phyloP scores from a whole-genome alignment of 2,329 filamentous ascomycete genomes.

The Ophiostoma piceae region DNA sequence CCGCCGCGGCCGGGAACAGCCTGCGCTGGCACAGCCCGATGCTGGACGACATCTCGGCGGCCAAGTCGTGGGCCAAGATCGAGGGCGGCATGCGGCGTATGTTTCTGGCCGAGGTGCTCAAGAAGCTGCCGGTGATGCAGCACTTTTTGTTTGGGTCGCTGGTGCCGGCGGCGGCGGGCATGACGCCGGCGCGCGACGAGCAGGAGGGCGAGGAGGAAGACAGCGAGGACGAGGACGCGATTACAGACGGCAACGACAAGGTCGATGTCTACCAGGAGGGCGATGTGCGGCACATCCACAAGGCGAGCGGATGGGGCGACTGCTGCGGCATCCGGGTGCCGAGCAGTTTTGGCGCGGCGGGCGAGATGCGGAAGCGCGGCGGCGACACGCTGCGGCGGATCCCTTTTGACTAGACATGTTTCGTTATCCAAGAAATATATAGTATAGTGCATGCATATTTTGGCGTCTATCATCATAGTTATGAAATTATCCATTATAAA shows the following conservation, averaged over 20 bases:
- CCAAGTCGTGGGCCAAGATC: constrained; percentile 86
- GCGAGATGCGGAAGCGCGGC: constrained; percentile 75
- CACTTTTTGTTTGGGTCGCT: constrained; percentile 92
- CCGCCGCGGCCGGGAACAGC: constrained; percentile 63
- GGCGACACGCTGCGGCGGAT: constrained; percentile 62
- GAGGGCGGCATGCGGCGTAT: constrained; percentile 94
- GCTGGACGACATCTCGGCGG: constrained; percentile 93
- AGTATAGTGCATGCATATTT: not conserved
- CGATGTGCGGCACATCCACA: constrained; percentile 65
- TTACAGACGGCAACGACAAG: constrained; percentile 44
- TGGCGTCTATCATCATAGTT: not conserved
- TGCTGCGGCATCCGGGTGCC: constrained; percentile 98
- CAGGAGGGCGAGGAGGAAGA: constrained; percentile 44
- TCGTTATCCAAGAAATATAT: not conserved
- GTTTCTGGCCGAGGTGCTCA: constrained; percentile 88
- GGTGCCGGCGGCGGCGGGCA: constrained; percentile 71
- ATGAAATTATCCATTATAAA: not conserved
- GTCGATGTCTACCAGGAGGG: constrained; percentile 59
- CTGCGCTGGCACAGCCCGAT: constrained; percentile 96
- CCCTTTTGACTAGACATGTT: constrained; percentile 64
- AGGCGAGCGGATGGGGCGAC: constrained; percentile 77
- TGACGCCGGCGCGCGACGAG: constrained; percentile 57
- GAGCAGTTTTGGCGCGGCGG: constrained; percentile 83
- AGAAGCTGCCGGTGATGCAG: constrained; percentile 96
- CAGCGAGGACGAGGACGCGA: constrained; percentile 49